Base-by-base conservation (phyloP, 2,329 filamentous ascomycete genomes). In the Cladosporium sp. region DNA sequence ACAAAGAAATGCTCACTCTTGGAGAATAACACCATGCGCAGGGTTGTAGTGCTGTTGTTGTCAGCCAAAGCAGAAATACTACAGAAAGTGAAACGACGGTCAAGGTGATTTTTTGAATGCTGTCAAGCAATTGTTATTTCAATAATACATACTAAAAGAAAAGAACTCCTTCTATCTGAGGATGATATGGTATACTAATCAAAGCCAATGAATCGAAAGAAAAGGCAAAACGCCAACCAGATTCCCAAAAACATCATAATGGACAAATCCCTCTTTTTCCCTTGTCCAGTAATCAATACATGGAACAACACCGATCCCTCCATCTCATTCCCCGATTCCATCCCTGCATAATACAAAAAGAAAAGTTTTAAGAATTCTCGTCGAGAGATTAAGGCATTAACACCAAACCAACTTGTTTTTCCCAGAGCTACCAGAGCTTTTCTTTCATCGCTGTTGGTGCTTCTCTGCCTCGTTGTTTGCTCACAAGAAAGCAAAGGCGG, bases 401-500 rank as follows among this genome's bases (percentile, higher is more conserved):
- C 32, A 45, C 20, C 32, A 30, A 36, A 38, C 42, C 32, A 45
- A 45, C 25, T n/a, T 30, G 22, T 8, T 19, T 33, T 33, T 43
- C 41, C 29, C 30, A 8, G 15, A 35, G 41, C 41, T 43, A 29
- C 27, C 40, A 43, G 40, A 43, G 40, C 40, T 25, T 43, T 25
- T 32, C 40, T 33, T 43, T 43, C 18, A 16, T 35, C 11, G 19
- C 25, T 27, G 22, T 27, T 35, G 30, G 20, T 38, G 42, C 33
- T 5, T 45, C 9, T 45, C 42, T 20, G 22, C 22, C 9, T 27
- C 20, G 27, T 11, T 4, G n/a, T 7, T n/a, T 18, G 27, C 8
- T 35, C 40, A 48, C 45, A 48, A 40, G 32, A 35, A 16, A 15
- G 45, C 45, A 16, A 48, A 20, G 12, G 45, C 45, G 9, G 36